Base-by-base conservation (phyloP, 2,329 filamentous ascomycete species). In the Zymoseptoria tritici region DNA sequence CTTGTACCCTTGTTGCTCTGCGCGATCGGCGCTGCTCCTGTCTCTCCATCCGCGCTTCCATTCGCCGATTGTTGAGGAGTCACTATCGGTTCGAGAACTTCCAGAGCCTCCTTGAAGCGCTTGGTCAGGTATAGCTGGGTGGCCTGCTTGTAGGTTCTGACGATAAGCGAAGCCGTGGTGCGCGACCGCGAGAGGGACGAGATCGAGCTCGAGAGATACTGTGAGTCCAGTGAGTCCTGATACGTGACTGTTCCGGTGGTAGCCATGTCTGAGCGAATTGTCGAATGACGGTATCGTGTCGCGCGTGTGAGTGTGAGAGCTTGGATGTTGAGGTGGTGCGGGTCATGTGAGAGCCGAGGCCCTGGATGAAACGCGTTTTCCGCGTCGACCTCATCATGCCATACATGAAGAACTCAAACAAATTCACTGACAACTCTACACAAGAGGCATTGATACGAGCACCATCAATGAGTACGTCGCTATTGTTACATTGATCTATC, bases 121-220 rank as follows among this genome's bases (percentile, higher is more conserved):
- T 94, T 91, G 74, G 94, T 99, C 61, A 99, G 82, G 77, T 96
- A 99, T 22, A 97, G 83, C 65, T 94, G 92, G 6, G 91, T 95
- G 31, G 94, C 90, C 78, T 96, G 91, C 66, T 93, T 90, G 78
- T 97, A 97, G 29, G 89, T 89, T 76, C 94, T 94, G 67, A 93
- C 94, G 70, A 96, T 89, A 70, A 89, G 85, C 54, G 85, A 87
- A 52, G 86, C 81, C 46, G 81, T 81, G 57, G 85, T 84, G 57
- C 86, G 85, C 55, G 87, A 83, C 55, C 84, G 85, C 26, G 85
- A 83, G 54, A 90, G 79, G 59, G 86, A 89, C 57, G 87, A 85
- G 67, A 89, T 84, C 62, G 90, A 90, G 59, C 84, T 83, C 50
- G 86, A 84, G 62, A 86, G 78, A 62, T 81, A 77, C 70, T 83